A percentile compares a stretch with the other conserved stretches of the same genome.
Conservation (phyloP, 2,329 filamentous ascomycete species). For the Corynespora cassiicola region DNA sequence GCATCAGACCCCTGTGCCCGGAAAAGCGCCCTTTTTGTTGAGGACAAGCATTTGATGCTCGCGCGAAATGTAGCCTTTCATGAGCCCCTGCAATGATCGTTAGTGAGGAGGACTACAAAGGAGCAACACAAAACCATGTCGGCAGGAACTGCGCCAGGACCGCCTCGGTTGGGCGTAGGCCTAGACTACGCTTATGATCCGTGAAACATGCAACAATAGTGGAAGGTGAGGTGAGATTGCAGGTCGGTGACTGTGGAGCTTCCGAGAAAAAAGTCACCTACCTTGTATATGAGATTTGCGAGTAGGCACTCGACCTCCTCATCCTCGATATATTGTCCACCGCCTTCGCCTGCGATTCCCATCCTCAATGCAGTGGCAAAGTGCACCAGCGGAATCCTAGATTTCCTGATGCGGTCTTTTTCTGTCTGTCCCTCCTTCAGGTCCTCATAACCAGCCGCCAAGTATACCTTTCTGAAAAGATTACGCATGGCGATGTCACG, state of each 20-base stretch:
- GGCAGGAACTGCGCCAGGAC: too few species aligned
- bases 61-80: slow-evolving; percentile 98
- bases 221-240: slow-evolving; percentile 17
- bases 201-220: slow-evolving; percentile 13
- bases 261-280: too few species aligned
- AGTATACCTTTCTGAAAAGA: slow-evolving; percentile 87
- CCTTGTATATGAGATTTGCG: slow-evolving; percentile 98
- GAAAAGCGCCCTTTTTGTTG: slow-evolving; percentile 92
- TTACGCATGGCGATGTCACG: slow-evolving; percentile 93
- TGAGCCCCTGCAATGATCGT: slow-evolving; percentile 69
- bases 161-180: too few species aligned
- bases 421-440: slow-evolving; percentile 70
- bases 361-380: slow-evolving; percentile 86
- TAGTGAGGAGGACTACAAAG: slow-evolving; percentile 19
- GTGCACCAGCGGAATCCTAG: slow-evolving; percentile 80
- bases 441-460: slow-evolving; percentile 79
- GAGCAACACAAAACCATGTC: too few species aligned
- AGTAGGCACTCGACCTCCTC: slow-evolving; percentile 96
- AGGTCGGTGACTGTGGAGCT: slow-evolving; percentile 2
- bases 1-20: slow-evolving; percentile 75
- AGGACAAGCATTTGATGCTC: slow-evolving; percentile 89
- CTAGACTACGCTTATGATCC: too few species aligned
- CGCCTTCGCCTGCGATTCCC: slow-evolving; percentile 63
- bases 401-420: slow-evolving; percentile 68
- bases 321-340: slow-evolving; percentile 70